Evolutionary conservation across 164 flowering plant species (phyloP).

Genomic region (Akebia trifoliata): DNA sequence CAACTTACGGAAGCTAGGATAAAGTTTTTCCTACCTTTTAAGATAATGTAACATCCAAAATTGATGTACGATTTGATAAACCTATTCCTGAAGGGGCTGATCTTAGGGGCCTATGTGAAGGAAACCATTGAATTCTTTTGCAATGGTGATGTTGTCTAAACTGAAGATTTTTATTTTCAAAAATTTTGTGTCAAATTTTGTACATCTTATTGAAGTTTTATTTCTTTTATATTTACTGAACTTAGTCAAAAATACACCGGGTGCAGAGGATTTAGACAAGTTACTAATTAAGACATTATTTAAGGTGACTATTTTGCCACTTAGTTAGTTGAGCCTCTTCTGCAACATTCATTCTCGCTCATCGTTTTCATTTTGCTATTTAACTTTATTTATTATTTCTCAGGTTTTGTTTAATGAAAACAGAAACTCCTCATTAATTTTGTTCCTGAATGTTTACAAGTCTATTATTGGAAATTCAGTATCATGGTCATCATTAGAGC

Average conservation of each 20-base stretch:
- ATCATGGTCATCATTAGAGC: conserved; percentile 51
- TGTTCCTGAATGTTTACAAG: conserved; percentile 85
- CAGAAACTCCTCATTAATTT: conserved; percentile 66
- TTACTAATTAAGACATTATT: conserved; percentile 67
- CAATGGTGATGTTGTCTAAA: conserved; percentile 44
- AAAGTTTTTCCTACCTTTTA: conserved; percentile 70
- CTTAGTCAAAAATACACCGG: conserved; percentile 60
- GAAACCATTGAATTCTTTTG: conserved; percentile 77
- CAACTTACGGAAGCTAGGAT: conserved; percentile 60
- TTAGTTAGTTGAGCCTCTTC: too few relatives aligned
- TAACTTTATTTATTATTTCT: conserved; percentile 11
- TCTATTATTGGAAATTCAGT: conserved; percentile 69
- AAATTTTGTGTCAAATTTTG: too few relatives aligned
- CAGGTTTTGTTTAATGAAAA: conserved; percentile 65
- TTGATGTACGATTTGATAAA: conserved; percentile 83
- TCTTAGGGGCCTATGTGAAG: conserved; percentile 72
- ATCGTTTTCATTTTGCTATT: background rate
- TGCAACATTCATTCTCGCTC: background rate
- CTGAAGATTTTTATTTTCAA: background rate
- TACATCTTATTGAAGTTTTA: background rate
- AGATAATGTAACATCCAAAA: conserved; percentile 64
- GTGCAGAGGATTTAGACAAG: conserved; percentile 62
- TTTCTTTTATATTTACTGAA: conserved; percentile 48
- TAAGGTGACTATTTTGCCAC: conserved; percentile 76
- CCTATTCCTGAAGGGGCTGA: conserved; percentile 80